phyloP scores from a whole-genome alignment of 2,329 filamentous ascomycete species.

The Alternaria gansuensis region DNA sequence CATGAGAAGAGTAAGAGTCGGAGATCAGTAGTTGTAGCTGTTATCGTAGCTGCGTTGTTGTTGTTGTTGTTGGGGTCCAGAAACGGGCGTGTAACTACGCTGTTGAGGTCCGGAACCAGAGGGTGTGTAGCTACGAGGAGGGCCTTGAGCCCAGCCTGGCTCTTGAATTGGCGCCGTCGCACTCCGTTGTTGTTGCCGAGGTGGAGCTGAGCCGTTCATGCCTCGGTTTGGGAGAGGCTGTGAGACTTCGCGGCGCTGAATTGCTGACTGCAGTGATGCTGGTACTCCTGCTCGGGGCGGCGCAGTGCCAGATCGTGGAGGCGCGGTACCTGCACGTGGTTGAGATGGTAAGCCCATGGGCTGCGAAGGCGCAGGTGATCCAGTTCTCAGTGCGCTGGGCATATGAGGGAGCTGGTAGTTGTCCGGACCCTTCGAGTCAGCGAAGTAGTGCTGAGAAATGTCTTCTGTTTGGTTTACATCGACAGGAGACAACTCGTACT shows the following conservation, averaged over 20 bases:
- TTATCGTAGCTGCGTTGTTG: constrained; percentile 30
- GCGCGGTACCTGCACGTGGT: constrained; percentile 32
- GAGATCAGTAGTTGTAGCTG: constrained; percentile 29
- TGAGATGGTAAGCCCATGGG: constrained; percentile 33
- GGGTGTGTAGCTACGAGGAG: constrained; percentile 15
- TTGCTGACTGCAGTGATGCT: constrained; percentile 47
- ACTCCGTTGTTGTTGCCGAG: constrained; percentile 47
- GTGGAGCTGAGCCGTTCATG: constrained; percentile 31
- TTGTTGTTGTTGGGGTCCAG: constrained; percentile 8
- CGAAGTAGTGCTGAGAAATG: constrained; percentile 29
- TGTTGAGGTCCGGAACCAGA: constrained; percentile 14
- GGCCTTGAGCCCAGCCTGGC: constrained; percentile 37
- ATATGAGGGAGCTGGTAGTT: constrained; percentile 41
- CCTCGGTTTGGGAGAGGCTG: constrained; percentile 44
- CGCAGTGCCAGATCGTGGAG: constrained; percentile 36
- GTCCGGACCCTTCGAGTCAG: constrained; percentile 30
- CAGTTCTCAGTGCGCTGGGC: constrained; percentile 37
- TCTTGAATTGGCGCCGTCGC: constrained; percentile 48
- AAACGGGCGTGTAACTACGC: constrained; percentile 23
- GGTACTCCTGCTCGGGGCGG: constrained; percentile 48
- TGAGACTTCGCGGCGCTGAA: constrained; percentile 50
- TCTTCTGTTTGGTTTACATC: constrained; percentile 39
- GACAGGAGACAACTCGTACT: constrained; percentile 50
- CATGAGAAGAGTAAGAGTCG: neutral
- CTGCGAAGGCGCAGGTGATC: constrained; percentile 41